phyloP scores from a whole-genome alignment of 768 basidiomycete genomes.

The Xerocomus potaroensis region DNA sequence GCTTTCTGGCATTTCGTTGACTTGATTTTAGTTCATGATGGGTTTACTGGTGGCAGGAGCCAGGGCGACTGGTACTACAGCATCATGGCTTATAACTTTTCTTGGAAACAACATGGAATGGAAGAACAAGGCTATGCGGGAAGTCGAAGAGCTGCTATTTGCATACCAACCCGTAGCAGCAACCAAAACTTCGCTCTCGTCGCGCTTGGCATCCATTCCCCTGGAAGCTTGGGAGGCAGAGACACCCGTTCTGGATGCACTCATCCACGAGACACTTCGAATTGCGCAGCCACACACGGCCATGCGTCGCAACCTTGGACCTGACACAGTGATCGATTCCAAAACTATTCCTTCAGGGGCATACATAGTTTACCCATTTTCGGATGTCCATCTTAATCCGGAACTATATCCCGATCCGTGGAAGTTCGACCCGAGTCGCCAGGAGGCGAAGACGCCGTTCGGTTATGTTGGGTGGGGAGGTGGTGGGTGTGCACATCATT shows the following conservation, averaged over 20 bases:
- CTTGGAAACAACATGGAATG: conserved; percentile 65
- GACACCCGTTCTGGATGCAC: conserved; percentile 65
- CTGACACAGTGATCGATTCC: conserved; percentile 63
- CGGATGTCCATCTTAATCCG: conserved; percentile 71
- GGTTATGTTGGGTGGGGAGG: conserved; percentile 77
- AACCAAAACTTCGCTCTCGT: conserved; percentile 32
- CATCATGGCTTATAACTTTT: conserved; percentile 73
- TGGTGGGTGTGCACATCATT: conserved; percentile 46
- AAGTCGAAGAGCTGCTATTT: conserved; percentile 54
- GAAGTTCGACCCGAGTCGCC: conserved; percentile 64
- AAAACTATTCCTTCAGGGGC: conserved; percentile 69
- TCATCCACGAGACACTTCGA: conserved; percentile 74
- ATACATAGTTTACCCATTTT: conserved; percentile 76
- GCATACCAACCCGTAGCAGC: conserved; percentile 32
- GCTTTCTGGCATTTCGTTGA: conserved; percentile 18
- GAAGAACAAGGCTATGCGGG: conserved; percentile 54
- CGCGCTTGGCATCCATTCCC: conserved; percentile 55
- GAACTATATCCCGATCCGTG: conserved; percentile 72
- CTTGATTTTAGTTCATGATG: conserved; percentile 64
- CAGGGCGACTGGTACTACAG: conserved; percentile 75
- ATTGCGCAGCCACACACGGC: conserved; percentile 77
- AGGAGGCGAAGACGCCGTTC: conserved; percentile 48
- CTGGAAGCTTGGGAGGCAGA: conserved; percentile 66
- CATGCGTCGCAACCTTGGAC: conserved; percentile 76
- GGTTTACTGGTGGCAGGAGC: conserved; percentile 78